Base-by-base conservation (phyloP, 2,329 filamentous ascomycete species). In the Aspergillus eucalypticola region DNA sequence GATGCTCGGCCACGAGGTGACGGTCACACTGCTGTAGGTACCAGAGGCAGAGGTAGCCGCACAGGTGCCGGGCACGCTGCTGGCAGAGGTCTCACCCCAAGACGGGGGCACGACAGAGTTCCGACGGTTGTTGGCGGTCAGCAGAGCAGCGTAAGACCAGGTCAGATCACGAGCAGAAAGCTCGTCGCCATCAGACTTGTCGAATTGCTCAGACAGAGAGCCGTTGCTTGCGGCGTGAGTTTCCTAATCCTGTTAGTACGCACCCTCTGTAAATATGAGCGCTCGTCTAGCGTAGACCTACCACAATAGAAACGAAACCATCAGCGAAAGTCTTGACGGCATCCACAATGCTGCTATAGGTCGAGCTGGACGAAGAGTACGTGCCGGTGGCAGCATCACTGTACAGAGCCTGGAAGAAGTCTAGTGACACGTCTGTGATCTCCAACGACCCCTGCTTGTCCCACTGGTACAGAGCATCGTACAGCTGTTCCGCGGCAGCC, bases 401-500 rank as follows among this genome's bases (percentile, higher is more conserved):
- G 54, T 84, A 82, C 7, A 91, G 78, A 65, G 88, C 87, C 61
- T 80, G 74, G 84, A 93, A 95, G 79, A 95, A 94, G 7, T 83
- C 71, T 8, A 92, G 80, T 0, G 89, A 92, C 1, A 82, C 82
- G 0, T 80, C 76, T 5, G 86, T 88, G 50, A 94, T 83, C 0
- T 82, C 83, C 67, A 96, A 82, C 5, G 81, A 87, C 1, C 86
- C 87, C 25, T 81, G 74, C 38, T 79, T 75, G 63, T 88, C 81
- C 89, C 90, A 94, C 53, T 89, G 86, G 65, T 88, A 88, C 1
- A 92, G 69, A 1, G 91, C 88, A 67, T 90, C 88, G 72, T 92
- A 94, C 2, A 96, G 83, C 71, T 90, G 88, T 75, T 95, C 91
- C 3, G 90, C 91, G 0, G 90, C 90, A 1, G 90, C 90, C 29